phyloP scores from a whole-genome alignment of 495 filamentous ascomycete genomes.

The Penicillium fimorum region DNA sequence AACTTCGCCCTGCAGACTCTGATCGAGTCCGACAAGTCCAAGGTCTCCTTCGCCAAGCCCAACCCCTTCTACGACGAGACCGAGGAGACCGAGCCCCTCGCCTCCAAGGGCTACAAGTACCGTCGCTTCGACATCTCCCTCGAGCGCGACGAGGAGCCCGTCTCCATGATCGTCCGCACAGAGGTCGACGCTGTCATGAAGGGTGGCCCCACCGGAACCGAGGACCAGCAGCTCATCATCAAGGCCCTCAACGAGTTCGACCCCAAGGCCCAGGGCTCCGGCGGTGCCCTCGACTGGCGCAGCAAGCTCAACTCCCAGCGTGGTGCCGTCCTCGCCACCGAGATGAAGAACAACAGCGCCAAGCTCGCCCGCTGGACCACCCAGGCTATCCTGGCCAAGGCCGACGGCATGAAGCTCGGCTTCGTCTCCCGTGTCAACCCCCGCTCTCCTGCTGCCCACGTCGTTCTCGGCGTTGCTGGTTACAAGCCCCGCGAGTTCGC shows the following conservation, averaged over 20 bases:
- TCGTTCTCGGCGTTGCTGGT: constrained; percentile 91
- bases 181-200: constrained; percentile 95
- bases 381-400: constrained; percentile 91
- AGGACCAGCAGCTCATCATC: constrained; percentile 85
- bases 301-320: constrained; percentile 88
- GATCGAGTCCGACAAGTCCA: constrained; percentile 69
- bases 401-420: constrained; percentile 97
- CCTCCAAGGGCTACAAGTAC: constrained; percentile 97
- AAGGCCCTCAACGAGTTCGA: constrained; percentile 99
- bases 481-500: constrained; percentile 98
- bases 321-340: constrained; percentile 96
- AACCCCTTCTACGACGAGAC: constrained; percentile 97
- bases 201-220: constrained; percentile 76
- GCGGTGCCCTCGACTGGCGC: constrained; percentile 93
- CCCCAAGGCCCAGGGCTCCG: constrained; percentile 90
- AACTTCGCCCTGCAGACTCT: constrained; percentile 96
- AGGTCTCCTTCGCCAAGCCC: constrained; percentile 77
- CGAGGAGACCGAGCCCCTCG: constrained; percentile 88
- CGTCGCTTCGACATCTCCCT: constrained; percentile 91
- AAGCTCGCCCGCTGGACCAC: constrained; percentile 97
- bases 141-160: constrained; percentile 84
- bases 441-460: constrained; percentile 83
- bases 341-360: constrained; percentile 99
- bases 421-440: constrained; percentile 94
- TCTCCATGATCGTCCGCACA: constrained; percentile 90